Evolutionary conservation across 2,329 filamentous ascomycete species (phyloP).

Genomic region (Verticillium alfalfae): DNA sequence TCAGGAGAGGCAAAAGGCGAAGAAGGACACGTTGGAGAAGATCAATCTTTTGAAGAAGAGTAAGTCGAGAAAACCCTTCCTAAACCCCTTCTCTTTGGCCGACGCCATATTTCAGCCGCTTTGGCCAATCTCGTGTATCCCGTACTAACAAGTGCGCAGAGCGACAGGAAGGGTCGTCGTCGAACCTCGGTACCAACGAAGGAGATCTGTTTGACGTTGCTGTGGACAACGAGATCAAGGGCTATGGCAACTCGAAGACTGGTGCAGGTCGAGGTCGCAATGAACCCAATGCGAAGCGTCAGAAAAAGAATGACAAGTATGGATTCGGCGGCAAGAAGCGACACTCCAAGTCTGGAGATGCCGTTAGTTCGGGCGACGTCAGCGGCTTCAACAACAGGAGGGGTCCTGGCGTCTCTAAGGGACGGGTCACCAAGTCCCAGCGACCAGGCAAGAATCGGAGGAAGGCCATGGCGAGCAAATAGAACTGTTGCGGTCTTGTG

Average conservation of each 20-base stretch:
- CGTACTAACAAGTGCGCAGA: conserved; percentile 49
- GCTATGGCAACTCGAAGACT: conserved; percentile 35
- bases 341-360: conserved; percentile 85
- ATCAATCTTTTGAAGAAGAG: conserved; percentile 93
- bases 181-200: conserved; percentile 63
- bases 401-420: conserved; percentile 62
- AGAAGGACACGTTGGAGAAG: conserved; percentile 90
- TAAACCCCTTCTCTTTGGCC: background rate
- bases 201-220: conserved; percentile 88
- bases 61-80: conserved; percentile 44
- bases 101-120: too few relatives aligned
- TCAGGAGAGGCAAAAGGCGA: conserved; percentile 88
- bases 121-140: background rate
- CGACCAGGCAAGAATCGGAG: conserved; percentile 47
- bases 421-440: conserved; percentile 30
- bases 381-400: conserved; percentile 74
- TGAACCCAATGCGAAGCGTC: conserved; percentile 63
- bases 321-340: conserved; percentile 96
- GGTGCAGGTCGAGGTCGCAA: conserved; percentile 29
- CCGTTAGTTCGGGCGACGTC: conserved; percentile 73
- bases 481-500: conserved; percentile 17
- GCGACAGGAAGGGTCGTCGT: conserved; percentile 66
- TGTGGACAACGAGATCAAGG: conserved; percentile 62
- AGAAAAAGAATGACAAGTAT: conserved; percentile 92
- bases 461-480: conserved; percentile 33